Conservation (phyloP, 345 rosid genomes). For the Xanthoceras sorbifolium region DNA sequence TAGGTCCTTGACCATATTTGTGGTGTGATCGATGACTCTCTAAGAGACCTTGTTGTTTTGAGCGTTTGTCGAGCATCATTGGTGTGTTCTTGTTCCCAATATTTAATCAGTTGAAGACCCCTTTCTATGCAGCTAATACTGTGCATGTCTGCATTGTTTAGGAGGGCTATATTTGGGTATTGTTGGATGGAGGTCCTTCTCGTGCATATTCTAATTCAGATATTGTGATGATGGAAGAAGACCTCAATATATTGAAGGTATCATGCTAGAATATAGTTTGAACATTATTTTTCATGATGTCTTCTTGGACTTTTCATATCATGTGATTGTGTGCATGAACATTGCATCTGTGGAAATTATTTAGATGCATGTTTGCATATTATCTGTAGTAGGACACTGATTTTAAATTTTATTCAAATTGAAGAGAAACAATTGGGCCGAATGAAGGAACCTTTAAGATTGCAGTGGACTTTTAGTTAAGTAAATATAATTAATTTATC, state of each 20-base stretch:
- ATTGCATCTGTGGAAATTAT: neutral
- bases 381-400: neutral
- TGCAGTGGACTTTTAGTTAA: neutral
- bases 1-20: slow-evolving; percentile 85
- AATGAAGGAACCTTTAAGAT: neutral
- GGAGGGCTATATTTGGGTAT: slow-evolving; percentile 80
- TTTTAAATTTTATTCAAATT: neutral
- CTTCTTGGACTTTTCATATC: slow-evolving; percentile 6
- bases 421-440: neutral
- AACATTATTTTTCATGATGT: neutral
- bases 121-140: slow-evolving; percentile 8
- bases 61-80: slow-evolving; percentile 73
- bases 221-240: slow-evolving; percentile 77
- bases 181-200: slow-evolving; percentile 95
- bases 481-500: neutral
- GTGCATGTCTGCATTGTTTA: slow-evolving; percentile 31
- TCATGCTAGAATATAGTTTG: neutral
- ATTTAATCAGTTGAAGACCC: neutral
- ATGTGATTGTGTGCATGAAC: slow-evolving; percentile 6
- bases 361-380: neutral
- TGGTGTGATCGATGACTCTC: slow-evolving; percentile 67
- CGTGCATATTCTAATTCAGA: slow-evolving; percentile 88
- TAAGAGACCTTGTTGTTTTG: slow-evolving; percentile 81
- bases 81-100: slow-evolving; percentile 40
- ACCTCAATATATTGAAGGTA: slow-evolving; percentile 73